Percentiles rank a stretch among this genome's conserved stretches.
Evolutionary conservation across 1,139 yeast genomes (phyloP).

Genomic region (Pneumocystis wakefieldiae): DNA sequence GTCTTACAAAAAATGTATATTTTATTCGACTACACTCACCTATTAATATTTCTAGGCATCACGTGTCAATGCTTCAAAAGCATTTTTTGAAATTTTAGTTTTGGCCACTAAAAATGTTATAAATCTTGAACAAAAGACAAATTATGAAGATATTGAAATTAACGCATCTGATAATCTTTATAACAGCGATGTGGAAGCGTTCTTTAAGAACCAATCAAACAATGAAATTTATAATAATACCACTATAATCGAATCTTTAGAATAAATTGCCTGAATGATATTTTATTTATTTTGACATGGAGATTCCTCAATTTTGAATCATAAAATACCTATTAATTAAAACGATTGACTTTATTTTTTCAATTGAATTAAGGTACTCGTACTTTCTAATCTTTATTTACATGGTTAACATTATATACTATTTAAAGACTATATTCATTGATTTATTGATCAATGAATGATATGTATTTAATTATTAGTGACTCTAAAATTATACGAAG

Average conservation of each 20-base stretch:
- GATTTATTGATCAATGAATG: too few relatives aligned
- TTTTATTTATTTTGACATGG: not conserved
- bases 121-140: slow-evolving; percentile 41
- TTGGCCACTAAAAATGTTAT: slow-evolving; percentile 68
- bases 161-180: slow-evolving; percentile 27
- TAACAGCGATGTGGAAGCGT: slow-evolving; percentile 17
- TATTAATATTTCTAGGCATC: not conserved
- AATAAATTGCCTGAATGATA: not conserved
- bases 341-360: too few relatives aligned
- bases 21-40: not conserved
- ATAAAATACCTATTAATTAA: not conserved
- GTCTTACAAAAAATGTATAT: slow-evolving; percentile 31
- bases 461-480: too few relatives aligned
- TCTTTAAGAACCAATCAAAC: not conserved
- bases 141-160: slow-evolving; percentile 48
- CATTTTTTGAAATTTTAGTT: slow-evolving; percentile 71
- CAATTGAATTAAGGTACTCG: too few relatives aligned
- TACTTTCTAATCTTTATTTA: too few relatives aligned
- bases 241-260: not conserved
- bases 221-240: not conserved
- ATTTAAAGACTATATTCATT: too few relatives aligned
- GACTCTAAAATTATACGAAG: too few relatives aligned
- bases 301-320: not conserved
- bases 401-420: too few relatives aligned
- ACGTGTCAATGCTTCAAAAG: slow-evolving; percentile 48